These are phyloP conservation scores for Cryptococcus sp. DNA, from an alignment of 1,284 basidiomycete species.

Conservation along the genomic window DNA sequence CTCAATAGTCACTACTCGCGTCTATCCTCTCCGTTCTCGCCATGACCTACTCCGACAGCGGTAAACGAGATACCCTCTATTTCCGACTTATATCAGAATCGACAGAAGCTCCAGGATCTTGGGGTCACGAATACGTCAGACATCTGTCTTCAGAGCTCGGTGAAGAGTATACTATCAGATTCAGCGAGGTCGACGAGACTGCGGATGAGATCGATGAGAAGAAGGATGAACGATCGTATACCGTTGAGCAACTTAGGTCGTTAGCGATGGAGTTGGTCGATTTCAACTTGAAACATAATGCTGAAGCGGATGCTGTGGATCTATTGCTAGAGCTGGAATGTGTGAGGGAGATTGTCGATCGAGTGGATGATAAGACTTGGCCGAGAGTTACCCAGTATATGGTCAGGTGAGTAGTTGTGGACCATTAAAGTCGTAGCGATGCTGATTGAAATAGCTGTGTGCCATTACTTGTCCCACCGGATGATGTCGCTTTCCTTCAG, in stretches of 20 bases:
- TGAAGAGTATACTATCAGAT: constrained; percentile 67
- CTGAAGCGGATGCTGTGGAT: constrained; percentile 97
- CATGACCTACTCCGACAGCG: constrained; percentile 99
- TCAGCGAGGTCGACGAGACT: constrained; percentile 46
- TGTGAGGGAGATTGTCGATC: constrained; percentile 67
- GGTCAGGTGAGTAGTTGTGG: constrained; percentile 63
- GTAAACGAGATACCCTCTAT: constrained; percentile 87
- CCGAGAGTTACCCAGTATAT: constrained; percentile 95
- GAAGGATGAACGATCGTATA: constrained; percentile 27
- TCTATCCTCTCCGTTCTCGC: constrained; percentile 97
- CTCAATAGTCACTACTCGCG: constrained; percentile 77
- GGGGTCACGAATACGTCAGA: constrained; percentile 99
- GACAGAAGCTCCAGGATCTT: constrained; percentile 82
- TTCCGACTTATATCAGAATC: constrained; percentile 82
- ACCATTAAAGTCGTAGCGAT: constrained; percentile 8
- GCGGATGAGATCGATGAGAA: neutral
- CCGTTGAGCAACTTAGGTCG: constrained; percentile 61
- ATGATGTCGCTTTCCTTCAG: constrained; percentile 84
- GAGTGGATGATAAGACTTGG: constrained; percentile 76
- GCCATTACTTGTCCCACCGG: constrained; percentile 85
- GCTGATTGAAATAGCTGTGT: constrained; percentile 61
- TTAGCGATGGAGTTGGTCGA: constrained; percentile 83
- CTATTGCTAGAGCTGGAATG: constrained; percentile 91
- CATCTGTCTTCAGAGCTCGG: constrained; percentile 96
- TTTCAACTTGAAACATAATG: constrained; percentile 91